A percentile compares a stretch with the other conserved stretches of the same genome.
Conservation (phyloP, 139 green algal genomes). For the Eudorina sp. region DNA sequence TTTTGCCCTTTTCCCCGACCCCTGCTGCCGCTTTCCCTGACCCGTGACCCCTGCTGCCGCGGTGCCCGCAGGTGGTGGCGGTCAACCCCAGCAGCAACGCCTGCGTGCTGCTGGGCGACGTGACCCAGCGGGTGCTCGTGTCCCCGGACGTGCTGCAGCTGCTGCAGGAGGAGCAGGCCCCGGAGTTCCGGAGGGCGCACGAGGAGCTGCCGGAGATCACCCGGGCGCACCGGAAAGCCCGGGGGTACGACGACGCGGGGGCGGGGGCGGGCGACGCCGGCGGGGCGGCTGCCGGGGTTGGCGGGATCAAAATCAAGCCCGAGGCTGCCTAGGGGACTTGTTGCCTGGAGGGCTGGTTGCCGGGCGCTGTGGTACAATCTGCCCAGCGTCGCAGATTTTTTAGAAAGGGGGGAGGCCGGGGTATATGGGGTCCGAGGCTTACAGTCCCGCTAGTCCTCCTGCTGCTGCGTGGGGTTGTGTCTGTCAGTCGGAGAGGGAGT, state of each 20-base stretch:
- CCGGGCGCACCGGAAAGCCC: neutral
- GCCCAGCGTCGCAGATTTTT: no score
- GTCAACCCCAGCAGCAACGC: conserved; percentile 54
- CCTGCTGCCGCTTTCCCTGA: no score
- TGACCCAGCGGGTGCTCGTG: conserved; percentile 67
- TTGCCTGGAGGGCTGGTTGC: no score
- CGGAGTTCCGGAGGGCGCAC: neutral
- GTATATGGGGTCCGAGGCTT: no score
- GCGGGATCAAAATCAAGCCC: neutral
- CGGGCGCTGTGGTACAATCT: no score
- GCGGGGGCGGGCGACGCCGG: neutral
- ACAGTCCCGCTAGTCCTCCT: no score
- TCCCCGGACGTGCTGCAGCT: conserved; percentile 75
- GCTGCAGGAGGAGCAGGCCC: conserved; percentile 29
- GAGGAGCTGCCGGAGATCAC: conserved; percentile 31
- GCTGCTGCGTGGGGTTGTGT: no score
- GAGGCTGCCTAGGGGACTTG: neutral
- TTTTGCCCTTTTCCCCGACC: no score
- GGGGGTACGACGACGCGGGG: conserved; percentile 3
- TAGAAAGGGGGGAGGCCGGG: no score
- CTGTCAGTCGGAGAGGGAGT: no score
- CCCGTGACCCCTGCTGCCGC: neutral
- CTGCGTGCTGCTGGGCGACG: conserved; percentile 67
- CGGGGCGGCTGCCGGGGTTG: neutral
- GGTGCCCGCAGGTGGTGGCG: conserved; percentile 55